Evolutionary conservation across 2,329 filamentous ascomycete genomes (phyloP).

Genomic region (Apiospora arundinis): DNA sequence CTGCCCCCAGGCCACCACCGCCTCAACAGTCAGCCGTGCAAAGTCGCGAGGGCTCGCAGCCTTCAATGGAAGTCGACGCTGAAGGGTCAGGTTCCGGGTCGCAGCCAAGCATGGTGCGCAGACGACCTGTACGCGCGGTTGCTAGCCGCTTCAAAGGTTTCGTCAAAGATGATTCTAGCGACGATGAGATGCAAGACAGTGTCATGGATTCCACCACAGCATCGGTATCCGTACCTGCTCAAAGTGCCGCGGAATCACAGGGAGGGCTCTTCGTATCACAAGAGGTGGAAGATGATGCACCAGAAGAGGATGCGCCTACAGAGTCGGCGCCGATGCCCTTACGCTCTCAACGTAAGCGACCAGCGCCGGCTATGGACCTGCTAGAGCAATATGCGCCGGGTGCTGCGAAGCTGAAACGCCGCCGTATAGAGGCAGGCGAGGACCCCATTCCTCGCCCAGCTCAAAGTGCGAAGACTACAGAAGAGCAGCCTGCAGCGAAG

Average conservation of each 20-base stretch:
- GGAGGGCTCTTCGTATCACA: conserved; percentile 65
- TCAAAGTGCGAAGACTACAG: conserved; percentile 31
- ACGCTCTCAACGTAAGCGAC: conserved; percentile 52
- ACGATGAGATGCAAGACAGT: conserved; percentile 48
- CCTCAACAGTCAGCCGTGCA: conserved; percentile 26
- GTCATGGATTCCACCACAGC: conserved; percentile 32
- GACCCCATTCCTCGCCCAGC: conserved; percentile 47
- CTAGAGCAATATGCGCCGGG: conserved; percentile 79
- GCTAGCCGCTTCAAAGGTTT: conserved; percentile 76
- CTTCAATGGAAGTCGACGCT: conserved; percentile 35
- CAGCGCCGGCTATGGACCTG: conserved; percentile 56
- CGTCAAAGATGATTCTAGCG: conserved; percentile 41
- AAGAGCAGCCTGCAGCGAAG: not conserved
- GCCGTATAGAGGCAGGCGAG: conserved; percentile 67
- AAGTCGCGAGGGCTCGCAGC: not conserved
- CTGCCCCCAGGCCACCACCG: not conserved
- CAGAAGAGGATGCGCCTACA: conserved; percentile 33
- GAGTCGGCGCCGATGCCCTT: conserved; percentile 31
- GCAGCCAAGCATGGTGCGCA: conserved; percentile 31
- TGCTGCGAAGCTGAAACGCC: conserved; percentile 79
- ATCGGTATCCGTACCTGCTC: conserved; percentile 17
- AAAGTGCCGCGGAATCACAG: conserved; percentile 38
- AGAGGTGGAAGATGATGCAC: conserved; percentile 39
- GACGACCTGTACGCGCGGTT: conserved; percentile 48
- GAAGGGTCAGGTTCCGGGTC: conserved; percentile 23